Base-by-base conservation (phyloP, 139 green algal genomes). In the Picochlorum sp. region DNA sequence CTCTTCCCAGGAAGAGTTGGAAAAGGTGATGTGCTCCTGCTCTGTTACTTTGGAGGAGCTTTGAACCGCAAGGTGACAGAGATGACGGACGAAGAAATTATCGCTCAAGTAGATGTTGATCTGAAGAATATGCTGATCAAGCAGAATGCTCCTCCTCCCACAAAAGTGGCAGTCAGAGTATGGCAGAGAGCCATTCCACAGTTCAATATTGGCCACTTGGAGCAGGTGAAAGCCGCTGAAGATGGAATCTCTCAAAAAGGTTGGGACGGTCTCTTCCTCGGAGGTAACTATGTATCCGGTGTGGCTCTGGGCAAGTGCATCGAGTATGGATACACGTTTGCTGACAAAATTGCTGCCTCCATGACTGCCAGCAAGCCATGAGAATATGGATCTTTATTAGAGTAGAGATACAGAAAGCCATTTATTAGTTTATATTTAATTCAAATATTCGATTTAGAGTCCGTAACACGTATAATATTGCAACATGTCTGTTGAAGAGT, bases 121-220 rank as follows among this genome's bases (percentile, higher is more conserved):
- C 62, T 97, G 69, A 82, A 88, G n/a, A 83, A 76, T 61, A 96
- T 97, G 87, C 81, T 98, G 63, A 21, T 99, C 23, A 94, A 90
- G 78, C 67, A 75, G 0, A 85, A 95, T 57, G 93, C 92, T 0
- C 83, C 85, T 4, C 5, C 64, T 55, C 87, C 93, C 2, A 81
- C 79, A 11, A 75, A 83, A 50, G 78, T 98, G 20, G 94, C 88
- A 28, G 73, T 97, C 38, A 79, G 88, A n/a, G 78, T 94, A 38
- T 99, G 94, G 94, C 88, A 81, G 8, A 82, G 81, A 16, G 94
- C 94, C 69, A 98, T 98, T 75, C 94, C 94, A 0, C 94, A 99
- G 73, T 99, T 99, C 81, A 97, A 96, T 68, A 50, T 98, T 10
- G 92, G 87, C 10, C 92, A 98, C 76, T 28, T 85, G 13, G 82